phyloP scores from a whole-genome alignment of 768 basidiomycete genomes.

The Trametes villosa region DNA sequence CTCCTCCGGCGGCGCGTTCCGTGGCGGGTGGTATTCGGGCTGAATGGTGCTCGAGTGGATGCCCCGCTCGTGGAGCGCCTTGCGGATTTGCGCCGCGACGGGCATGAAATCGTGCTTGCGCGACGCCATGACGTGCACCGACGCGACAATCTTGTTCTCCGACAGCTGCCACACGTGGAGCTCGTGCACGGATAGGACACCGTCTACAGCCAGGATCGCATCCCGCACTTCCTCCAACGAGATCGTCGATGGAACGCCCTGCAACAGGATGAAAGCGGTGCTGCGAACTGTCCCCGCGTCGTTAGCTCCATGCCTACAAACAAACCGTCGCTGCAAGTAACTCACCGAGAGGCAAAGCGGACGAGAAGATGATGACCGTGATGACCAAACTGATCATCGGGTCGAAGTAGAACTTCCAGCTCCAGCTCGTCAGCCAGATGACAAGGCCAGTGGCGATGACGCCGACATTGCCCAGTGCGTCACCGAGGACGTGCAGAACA shows the following conservation, averaged over 20 bases:
- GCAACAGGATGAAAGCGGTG: conserved; percentile 92
- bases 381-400: conserved; percentile 93
- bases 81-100: conserved; percentile 81
- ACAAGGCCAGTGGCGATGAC: conserved; percentile 94
- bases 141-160: conserved; percentile 92
- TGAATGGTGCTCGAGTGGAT: conserved; percentile 96
- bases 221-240: conserved; percentile 86
- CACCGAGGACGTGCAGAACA: conserved; percentile 91
- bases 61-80: conserved; percentile 84
- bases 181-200: conserved; percentile 89
- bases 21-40: conserved; percentile 70
- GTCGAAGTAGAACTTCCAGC: conserved; percentile 90
- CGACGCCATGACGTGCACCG: conserved; percentile 90
- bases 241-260: conserved; percentile 89
- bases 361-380: conserved; percentile 95
- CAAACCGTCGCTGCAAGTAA: background rate
- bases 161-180: conserved; percentile 98
- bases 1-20: conserved; percentile 48
- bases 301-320: too few relatives aligned
- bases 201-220: conserved; percentile 81
- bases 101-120: conserved; percentile 89
- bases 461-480: conserved; percentile 97
- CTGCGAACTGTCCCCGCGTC: conserved; percentile 62
- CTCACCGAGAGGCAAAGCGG: conserved; percentile 85
- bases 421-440: conserved; percentile 88